Percentiles rank a stretch among this genome's conserved stretches.
Conservation (phyloP, 225 moss, liverwort and hornwort species). For the Neckera pumila region DNA sequence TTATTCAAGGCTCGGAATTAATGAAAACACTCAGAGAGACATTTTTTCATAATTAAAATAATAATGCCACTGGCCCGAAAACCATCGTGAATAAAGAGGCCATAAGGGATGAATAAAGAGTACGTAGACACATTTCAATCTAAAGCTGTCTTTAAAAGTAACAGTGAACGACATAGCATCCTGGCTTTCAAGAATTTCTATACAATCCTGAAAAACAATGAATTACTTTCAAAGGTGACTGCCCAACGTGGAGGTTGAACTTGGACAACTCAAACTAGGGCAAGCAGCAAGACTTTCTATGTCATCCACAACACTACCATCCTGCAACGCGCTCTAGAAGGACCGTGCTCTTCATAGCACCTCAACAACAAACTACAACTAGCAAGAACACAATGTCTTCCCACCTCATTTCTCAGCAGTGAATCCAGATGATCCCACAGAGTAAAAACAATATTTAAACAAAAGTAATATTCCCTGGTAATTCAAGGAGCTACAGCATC, state of each 20-base stretch:
- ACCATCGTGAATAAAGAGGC: background rate
- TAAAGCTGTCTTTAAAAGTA: background rate
- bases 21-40: background rate
- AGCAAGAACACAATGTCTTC: background rate
- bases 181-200: background rate
- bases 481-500: background rate
- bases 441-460: background rate
- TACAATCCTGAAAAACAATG: background rate
- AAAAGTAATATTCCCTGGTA: background rate
- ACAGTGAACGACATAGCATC: background rate
- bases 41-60: background rate
- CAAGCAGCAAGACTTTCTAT: background rate
- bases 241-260: background rate
- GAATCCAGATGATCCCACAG: background rate
- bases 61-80: background rate
- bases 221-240: background rate
- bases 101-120: background rate
- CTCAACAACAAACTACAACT: background rate
- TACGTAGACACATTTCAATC: background rate
- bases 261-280: background rate
- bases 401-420: background rate
- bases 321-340: background rate
- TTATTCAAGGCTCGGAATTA: background rate
- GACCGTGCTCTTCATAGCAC: background rate
- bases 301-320: background rate